phyloP scores from a whole-genome alignment of 306 rosid species.

The Fragaria nilgerrensis region DNA sequence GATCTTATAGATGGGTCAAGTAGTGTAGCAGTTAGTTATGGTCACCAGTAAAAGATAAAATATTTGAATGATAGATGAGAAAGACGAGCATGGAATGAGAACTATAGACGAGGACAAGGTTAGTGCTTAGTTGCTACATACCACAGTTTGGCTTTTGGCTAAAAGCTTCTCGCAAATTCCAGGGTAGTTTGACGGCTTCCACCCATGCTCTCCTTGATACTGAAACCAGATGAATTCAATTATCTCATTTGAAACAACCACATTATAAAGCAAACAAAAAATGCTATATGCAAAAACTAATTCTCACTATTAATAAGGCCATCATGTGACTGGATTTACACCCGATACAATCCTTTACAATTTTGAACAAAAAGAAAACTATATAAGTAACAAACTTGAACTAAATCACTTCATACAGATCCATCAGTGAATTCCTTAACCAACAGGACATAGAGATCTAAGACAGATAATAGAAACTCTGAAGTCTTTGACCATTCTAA shows the following conservation, averaged over 20 bases:
- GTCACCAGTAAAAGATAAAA: neutral
- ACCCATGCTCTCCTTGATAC: constrained; percentile 98
- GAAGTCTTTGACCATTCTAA: neutral
- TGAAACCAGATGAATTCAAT: constrained; percentile 32
- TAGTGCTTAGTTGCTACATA: constrained; percentile 44
- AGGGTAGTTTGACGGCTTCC: constrained; percentile 86
- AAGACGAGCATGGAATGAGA: neutral
- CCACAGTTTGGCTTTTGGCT: constrained; percentile 90
- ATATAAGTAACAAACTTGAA: neutral
- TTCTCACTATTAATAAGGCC: neutral
- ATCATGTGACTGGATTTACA: neutral
- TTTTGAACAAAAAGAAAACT: neutral
- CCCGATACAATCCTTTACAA: neutral
- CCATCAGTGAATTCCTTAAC: neutral
- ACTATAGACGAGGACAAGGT: neutral
- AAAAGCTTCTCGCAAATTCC: constrained; percentile 86
- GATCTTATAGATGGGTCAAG: neutral
- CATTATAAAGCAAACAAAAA: neutral
- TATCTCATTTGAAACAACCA: neutral
- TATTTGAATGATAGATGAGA: neutral
- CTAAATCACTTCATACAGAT: neutral
- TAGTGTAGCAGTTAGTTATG: no score
- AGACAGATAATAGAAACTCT: neutral
- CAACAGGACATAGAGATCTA: neutral
- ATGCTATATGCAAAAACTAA: neutral